These are phyloP conservation scores for Saccharomycopsis sp. DNA, from an alignment of 805 yeast species.

Conservation along the genomic window DNA sequence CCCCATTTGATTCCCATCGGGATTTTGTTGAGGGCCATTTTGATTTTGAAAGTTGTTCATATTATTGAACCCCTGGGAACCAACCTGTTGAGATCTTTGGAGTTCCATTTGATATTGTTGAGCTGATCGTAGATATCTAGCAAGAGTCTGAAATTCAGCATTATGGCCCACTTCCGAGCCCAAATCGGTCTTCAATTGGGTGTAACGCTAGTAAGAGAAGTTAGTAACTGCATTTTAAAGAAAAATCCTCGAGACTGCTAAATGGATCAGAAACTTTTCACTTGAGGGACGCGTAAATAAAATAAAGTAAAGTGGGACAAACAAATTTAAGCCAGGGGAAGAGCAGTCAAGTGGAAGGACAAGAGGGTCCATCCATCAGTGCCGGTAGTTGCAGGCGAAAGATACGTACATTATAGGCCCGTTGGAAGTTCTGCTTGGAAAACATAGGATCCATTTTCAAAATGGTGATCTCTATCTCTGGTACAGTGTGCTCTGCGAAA, in stretches of 20 bases:
- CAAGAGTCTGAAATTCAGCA: conserved; percentile 13
- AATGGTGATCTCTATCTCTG: too few species aligned
- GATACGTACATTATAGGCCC: conserved; percentile 9
- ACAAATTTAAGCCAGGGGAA: neutral
- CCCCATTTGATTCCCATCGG: neutral
- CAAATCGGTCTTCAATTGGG: conserved; percentile 8
- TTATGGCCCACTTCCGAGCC: conserved; percentile 12
- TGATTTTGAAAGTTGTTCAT: neutral
- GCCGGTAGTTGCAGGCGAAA: neutral
- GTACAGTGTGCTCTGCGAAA: too few species aligned
- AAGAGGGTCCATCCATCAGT: neutral
- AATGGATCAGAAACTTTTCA: neutral
- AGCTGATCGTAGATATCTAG: conserved; percentile 6
- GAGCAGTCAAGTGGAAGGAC: too few species aligned
- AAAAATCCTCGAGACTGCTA: neutral
- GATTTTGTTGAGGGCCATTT: neutral
- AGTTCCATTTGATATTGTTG: conserved; percentile 11
- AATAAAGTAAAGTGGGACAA: too few species aligned
- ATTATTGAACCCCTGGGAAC: conserved; percentile 7
- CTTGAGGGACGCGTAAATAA: too few species aligned
- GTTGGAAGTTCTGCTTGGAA: conserved; percentile 10
- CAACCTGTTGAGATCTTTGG: neutral
- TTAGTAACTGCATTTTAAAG: neutral
- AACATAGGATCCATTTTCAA: too few species aligned
- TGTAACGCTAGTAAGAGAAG: conserved; percentile 5